Evolutionary conservation across 2,329 filamentous ascomycete genomes (phyloP).

Genomic region (Elsinoe australis): DNA sequence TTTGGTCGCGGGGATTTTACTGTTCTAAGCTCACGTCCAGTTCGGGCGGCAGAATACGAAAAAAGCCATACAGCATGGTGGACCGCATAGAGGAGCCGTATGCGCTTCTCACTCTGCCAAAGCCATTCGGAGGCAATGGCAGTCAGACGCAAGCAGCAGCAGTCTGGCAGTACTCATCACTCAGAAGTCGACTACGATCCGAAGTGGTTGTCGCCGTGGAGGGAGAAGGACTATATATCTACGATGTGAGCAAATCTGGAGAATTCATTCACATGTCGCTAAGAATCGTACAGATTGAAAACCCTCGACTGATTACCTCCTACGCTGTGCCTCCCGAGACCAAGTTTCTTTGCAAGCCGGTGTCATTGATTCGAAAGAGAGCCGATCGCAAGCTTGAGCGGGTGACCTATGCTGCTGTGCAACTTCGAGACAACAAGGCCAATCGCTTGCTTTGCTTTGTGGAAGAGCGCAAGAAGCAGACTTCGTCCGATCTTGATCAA

Average conservation of each 20-base stretch:
- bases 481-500: constrained; percentile 23
- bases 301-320: constrained; percentile 52
- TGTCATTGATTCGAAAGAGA: constrained; percentile 49
- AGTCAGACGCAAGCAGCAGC: constrained; percentile 37
- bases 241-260: constrained; percentile 44
- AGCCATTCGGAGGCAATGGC: constrained; percentile 34
- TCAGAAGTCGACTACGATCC: constrained; percentile 54
- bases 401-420: constrained; percentile 47
- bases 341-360: constrained; percentile 50
- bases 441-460: constrained; percentile 48
- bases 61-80: constrained; percentile 3
- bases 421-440: constrained; percentile 30
- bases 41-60: background rate
- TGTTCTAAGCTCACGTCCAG: background rate
- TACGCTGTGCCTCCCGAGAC: constrained; percentile 56
- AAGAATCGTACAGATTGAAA: constrained; percentile 44
- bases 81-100: constrained; percentile 30
- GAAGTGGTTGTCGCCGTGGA: constrained; percentile 54
- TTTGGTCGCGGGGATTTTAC: constrained; percentile 4
- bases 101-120: constrained; percentile 38
- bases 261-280: background rate
- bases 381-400: constrained; percentile 41
- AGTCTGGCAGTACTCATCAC: constrained; percentile 48
- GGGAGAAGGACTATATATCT: constrained; percentile 55
- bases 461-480: constrained; percentile 38